Conservation (phyloP, 148 eudicot genomes). For the Nyssa sinensis region DNA sequence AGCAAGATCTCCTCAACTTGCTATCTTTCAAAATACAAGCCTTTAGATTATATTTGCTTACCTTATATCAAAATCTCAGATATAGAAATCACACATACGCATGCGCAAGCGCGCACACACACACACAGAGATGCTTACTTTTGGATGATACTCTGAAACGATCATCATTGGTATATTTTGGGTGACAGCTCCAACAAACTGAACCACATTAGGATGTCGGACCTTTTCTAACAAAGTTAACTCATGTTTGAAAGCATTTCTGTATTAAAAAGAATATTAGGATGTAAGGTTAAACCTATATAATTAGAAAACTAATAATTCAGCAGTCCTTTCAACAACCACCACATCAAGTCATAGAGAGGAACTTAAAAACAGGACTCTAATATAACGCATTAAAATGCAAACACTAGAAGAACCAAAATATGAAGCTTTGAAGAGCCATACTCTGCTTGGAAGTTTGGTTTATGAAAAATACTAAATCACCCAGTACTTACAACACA, state of each 20-base stretch:
- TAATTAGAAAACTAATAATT: not conserved
- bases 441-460: too few relatives aligned
- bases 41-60: too few relatives aligned
- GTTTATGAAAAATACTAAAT: too few relatives aligned
- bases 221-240: constrained; percentile 87
- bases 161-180: constrained; percentile 99
- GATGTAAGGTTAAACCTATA: not conserved
- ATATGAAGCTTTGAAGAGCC: too few relatives aligned
- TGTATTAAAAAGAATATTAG: constrained; percentile 26
- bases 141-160: constrained; percentile 79
- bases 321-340: not conserved
- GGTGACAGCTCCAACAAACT: constrained; percentile 99
- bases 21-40: not conserved
- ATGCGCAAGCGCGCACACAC: too few relatives aligned
- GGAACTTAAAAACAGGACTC: too few relatives aligned
- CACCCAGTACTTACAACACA: too few relatives aligned
- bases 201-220: constrained; percentile 95
- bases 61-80: too few relatives aligned
- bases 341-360: not conserved
- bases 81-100: too few relatives aligned
- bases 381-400: too few relatives aligned
- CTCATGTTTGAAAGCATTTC: constrained; percentile 89
- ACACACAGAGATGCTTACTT: constrained; percentile 44
- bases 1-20: not conserved
- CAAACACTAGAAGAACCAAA: too few relatives aligned